Evolutionary conservation across 768 basidiomycete species (phyloP), one percentile per base, ranked within the genome.

Genomic region (Gloeopeniophorella convolvens): DNA sequence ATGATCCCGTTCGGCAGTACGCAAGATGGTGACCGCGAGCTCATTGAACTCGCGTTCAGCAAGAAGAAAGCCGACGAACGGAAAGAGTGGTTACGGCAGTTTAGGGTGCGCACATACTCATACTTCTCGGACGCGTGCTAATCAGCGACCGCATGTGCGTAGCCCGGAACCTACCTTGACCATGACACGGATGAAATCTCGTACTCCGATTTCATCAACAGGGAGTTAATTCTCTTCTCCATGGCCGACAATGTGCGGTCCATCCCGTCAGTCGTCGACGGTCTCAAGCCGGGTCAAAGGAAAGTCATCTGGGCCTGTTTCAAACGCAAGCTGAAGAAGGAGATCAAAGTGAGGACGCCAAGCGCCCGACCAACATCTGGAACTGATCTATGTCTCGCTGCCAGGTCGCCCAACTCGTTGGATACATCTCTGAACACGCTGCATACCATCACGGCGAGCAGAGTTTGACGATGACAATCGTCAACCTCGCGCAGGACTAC

Each of bases 161-260:
- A 94, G 89, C 90, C 94, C 33, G 96, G 96, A 24, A 98, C 96
- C 1, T 97, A 75, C 67, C 73, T 99, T 42, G 83, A 98, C 63
- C 95, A 99, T 66, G 79, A 83, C 50, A 76, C 88, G 27, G 80
- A 85, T 37, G 83, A 90, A 60, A 88, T 99, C 54, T 79, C 89
- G 0, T 89, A 83, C 64, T 78, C 85, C 1, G 94, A 99, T 61
- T 99, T 99, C 65, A 95, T 99, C 71, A 97, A 99, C 74, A 90
- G 83, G 68, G 96, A 99, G 63, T 70, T 99, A 39, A 97, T 99
- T 52, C 75, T 97, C 23, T 99, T 97, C 77, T 99, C 96, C 1
- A 97, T 98, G 91, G 96, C 96, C 4, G 96, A 99, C 63, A 98
- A 98, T 62, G 79, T 96, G 56, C 93, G 96, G 48, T 99, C 96